A percentile compares a stretch with the other conserved stretches of the same genome.
phyloP scores from a whole-genome alignment of 176 grass and related monocot genomes.

The Puya raimondii region DNA sequence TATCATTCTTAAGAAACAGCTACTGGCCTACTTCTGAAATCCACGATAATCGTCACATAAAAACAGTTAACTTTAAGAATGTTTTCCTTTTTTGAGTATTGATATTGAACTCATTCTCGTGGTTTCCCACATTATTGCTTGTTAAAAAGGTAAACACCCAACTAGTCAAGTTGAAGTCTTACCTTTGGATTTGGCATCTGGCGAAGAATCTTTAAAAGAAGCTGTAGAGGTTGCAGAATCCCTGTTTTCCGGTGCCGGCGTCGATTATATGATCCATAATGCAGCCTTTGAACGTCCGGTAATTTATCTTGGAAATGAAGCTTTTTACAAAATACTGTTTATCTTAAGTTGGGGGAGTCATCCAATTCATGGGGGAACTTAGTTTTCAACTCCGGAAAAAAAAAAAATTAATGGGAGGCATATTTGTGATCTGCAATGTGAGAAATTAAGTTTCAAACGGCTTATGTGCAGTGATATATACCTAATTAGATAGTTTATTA shows the following conservation, averaged over 20 bases:
- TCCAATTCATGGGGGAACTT: too few species aligned
- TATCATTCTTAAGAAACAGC: conserved; percentile 2
- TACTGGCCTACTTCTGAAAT: background rate
- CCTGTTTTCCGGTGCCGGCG: conserved; percentile 67
- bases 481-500: too few species aligned
- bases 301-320: conserved; percentile 10
- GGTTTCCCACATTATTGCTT: conserved; percentile 9
- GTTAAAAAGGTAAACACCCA: conserved; percentile 52
- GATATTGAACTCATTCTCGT: background rate
- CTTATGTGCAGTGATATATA: too few species aligned
- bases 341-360: background rate
- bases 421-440: too few species aligned
- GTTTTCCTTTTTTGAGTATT: background rate
- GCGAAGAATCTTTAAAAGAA: conserved; percentile 61
- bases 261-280: conserved; percentile 93
- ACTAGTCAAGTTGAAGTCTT: conserved; percentile 64
- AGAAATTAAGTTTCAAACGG: too few species aligned
- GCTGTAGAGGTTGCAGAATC: conserved; percentile 63
- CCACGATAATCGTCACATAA: background rate
- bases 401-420: too few species aligned
- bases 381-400: too few species aligned
- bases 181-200: conserved; percentile 86
- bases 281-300: conserved; percentile 86
- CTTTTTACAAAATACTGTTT: conserved; percentile 6
- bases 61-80: background rate